Base-by-base conservation (phyloP, 768 basidiomycete genomes). In the Dendrothele bispora region DNA sequence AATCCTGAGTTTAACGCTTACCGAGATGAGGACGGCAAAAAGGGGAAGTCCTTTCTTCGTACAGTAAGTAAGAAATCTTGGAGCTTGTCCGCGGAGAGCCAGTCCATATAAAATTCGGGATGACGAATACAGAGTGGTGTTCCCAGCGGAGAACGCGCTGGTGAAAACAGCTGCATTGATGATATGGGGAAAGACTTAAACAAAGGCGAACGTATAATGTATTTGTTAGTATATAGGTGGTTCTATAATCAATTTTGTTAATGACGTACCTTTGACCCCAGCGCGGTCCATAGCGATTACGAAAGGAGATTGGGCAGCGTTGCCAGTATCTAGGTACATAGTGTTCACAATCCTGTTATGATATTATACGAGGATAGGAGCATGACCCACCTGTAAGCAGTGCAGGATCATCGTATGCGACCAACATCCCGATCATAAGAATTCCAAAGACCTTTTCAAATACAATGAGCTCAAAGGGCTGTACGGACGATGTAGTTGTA, bases 221-320 rank as follows among this genome's bases (percentile, higher is more conserved):
- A 38, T 7, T 38, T 38, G n/a, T n/a, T n/a, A n/a, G 30, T 63
- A 26, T 26, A 14, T 27, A 12, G 7, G 29, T 39, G 24, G 60
- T 12, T 57, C 51, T 30, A 58, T n/a, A n/a, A n/a, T n/a, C n/a
- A n/a, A n/a, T n/a, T n/a, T n/a, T n/a, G n/a, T n/a, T n/a, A n/a
- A n/a, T n/a, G n/a, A n/a, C n/a, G n/a, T n/a, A n/a, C n/a, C 80
- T 63, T 77, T 80, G 61, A 85, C 77, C 8, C 84, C 82, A 5
- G 80, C 79, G 18, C 73, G 67, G 32, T 65, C 70, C 55, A 88
- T 80, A 21, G 85, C 87, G 48, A 89, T 78, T 30, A 90, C 86
- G 63, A 88, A 90, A 0, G 88, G 88, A 25, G 84, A 86, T 32
- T 79, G 67, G 1, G 77, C 81, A 14, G 72, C 81, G 17, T 73